Conservation (phyloP, 2,329 filamentous ascomycete genomes). For the Botrytis hyacinthi region DNA sequence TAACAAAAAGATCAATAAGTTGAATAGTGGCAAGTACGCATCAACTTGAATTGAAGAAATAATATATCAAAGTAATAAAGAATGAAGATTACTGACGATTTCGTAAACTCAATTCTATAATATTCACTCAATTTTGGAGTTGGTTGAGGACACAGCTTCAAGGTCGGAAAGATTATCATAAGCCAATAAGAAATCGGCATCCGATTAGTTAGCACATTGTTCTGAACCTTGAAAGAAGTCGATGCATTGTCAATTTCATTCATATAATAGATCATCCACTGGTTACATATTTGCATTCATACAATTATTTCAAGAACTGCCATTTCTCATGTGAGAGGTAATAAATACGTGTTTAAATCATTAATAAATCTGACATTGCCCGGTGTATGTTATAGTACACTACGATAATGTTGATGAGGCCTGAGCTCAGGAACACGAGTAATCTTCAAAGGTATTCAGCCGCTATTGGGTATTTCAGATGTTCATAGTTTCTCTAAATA, state of each 20-base stretch:
- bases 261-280: not conserved
- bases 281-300: too few relatives aligned
- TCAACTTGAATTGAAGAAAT: not conserved
- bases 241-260: not conserved
- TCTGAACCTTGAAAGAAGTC: constrained; percentile 10
- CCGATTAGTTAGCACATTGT: constrained; percentile 11
- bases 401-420: not conserved
- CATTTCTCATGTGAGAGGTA: not conserved
- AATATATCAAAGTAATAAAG: not conserved
- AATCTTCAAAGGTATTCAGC: not conserved
- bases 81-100: not conserved
- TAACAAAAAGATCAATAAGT: constrained; percentile 1
- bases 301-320: not conserved
- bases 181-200: constrained; percentile 4
- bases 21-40: not conserved
- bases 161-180: not conserved
- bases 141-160: not conserved
- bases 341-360: not conserved
- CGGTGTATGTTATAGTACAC: too few relatives aligned
- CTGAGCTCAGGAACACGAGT: constrained; percentile 1
- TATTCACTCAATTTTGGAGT: not conserved
- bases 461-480: not conserved
- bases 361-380: not conserved
- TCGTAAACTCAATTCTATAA: not conserved
- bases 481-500: not conserved